These are phyloP conservation scores for Mycena galopus DNA, from an alignment of 768 basidiomycete genomes.

Conservation along the genomic window DNA sequence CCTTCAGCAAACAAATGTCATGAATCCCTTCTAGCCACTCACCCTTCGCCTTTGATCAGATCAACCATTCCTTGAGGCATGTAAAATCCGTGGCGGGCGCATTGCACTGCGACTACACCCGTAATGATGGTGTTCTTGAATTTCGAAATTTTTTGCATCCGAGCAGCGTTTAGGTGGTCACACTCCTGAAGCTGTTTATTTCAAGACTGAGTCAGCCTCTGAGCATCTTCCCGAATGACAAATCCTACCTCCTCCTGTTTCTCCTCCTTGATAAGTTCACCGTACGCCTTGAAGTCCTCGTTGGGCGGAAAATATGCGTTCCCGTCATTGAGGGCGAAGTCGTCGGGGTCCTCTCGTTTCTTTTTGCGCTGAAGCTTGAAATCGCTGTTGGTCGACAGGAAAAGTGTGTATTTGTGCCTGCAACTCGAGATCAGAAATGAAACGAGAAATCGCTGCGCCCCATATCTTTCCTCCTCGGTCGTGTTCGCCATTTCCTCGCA, in stretches of 20 bases:
- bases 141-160: conserved; percentile 44
- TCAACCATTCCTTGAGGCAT: conserved; percentile 32
- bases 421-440: neutral
- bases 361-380: conserved; percentile 19
- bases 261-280: neutral
- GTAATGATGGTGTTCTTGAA: conserved; percentile 45
- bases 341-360: conserved; percentile 14
- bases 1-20: too few species aligned
- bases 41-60: conserved; percentile 20
- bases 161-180: conserved; percentile 41
- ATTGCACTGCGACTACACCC: conserved; percentile 45
- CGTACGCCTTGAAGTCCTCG: neutral
- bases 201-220: too few species aligned
- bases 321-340: neutral
- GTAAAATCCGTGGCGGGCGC: conserved; percentile 46
- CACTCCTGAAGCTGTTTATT: too few species aligned
- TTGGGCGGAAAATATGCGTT: neutral
- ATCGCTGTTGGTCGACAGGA: neutral
- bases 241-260: too few species aligned
- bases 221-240: too few species aligned
- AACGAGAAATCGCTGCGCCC: neutral
- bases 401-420: conserved; percentile 6
- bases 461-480: neutral
- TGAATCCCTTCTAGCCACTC: neutral
- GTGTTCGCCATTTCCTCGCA: neutral